Base-by-base conservation (phyloP, 2,329 filamentous ascomycete species). In the Fusarium sp. region DNA sequence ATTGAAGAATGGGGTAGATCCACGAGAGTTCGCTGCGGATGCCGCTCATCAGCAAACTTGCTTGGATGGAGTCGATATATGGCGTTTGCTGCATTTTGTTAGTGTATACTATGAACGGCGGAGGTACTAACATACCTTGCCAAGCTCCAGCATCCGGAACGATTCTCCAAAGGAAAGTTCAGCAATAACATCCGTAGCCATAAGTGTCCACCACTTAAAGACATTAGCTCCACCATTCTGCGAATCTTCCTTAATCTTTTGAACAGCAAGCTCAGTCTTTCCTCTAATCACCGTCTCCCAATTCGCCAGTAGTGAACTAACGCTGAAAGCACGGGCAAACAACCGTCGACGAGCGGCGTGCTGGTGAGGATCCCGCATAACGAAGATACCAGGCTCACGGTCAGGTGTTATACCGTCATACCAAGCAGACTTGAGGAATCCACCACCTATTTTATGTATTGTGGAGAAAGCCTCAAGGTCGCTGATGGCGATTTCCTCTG, bases 191-290 rank as follows among this genome's bases (percentile, higher is more conserved):
- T 71, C 68, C 0, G 60, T 63, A 0, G 68, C 56, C 64, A 70
- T 65, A 0, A 71, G 40, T 0, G 60, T 68, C 68, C 67, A 71
- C 67, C 64, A 71, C 8, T 71, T 71, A 3, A 68, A 50, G 0
- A 71, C 28, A 24, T 71, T 64, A 0, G 56, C 67, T 0, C 55
- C 55, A 7, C 5, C 6, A 8, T 8, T 33, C 0, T 17, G 13
- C 10, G 57, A 55, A 11, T 60, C 55, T 0, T 3, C 3, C 4
- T 46, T 50, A 0, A 71, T 68, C 17, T 28, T 60, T 0, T 10
- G 6, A 0, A 61, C 57, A 0, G 55, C 44, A 3, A 61, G 24
- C 3, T 37, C 20, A 14, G 55, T 7, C 15, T 66, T 71, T 2
- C 43, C 7, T 3, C 60, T 13, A 1, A 71, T 52, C 11, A 50